Evolutionary conservation across 2,329 filamentous ascomycete genomes (phyloP).

Genomic region (Apiospora marii): DNA sequence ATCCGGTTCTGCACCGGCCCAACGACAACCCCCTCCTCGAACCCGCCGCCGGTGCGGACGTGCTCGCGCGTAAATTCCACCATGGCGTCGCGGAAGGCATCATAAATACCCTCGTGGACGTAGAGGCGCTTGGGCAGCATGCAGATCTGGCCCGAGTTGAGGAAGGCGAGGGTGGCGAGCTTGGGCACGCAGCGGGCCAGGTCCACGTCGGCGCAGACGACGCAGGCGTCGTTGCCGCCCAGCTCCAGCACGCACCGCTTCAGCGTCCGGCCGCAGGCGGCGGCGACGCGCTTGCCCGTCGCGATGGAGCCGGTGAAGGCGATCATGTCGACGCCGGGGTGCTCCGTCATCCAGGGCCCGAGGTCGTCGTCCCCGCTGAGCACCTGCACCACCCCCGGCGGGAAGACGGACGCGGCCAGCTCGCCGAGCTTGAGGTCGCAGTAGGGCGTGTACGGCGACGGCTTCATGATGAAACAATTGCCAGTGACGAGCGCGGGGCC

Average conservation of each 20-base stretch:
- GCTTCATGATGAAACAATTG: constrained; percentile 52
- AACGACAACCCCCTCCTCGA: constrained; percentile 47
- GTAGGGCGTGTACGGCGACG: constrained; percentile 51
- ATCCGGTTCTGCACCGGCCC: constrained; percentile 69
- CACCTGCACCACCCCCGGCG: constrained; percentile 67
- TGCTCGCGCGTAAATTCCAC: constrained; percentile 49
- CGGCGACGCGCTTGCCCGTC: constrained; percentile 65
- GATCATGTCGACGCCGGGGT: constrained; percentile 68
- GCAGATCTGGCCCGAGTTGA: constrained; percentile 46
- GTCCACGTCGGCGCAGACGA: constrained; percentile 60
- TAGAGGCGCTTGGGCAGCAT: constrained; percentile 64
- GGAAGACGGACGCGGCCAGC: constrained; percentile 64
- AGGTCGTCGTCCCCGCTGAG: constrained; percentile 67
- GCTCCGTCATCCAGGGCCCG: constrained; percentile 64
- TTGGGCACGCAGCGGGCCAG: constrained; percentile 23
- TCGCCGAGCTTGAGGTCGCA: constrained; percentile 65
- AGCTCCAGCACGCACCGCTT: constrained; percentile 64
- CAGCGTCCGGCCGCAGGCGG: constrained; percentile 55
- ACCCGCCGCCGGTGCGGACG: constrained; percentile 45
- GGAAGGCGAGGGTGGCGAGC: constrained; percentile 21
- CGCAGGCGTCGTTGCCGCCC: constrained; percentile 62
- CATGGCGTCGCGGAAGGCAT: constrained; percentile 54
- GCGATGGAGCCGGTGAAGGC: constrained; percentile 65
- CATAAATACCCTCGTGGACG: constrained; percentile 64
- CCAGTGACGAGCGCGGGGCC: constrained; percentile 64